Evolutionary conservation across 2,329 filamentous ascomycete species (phyloP).

Genomic region (Dactylellina sp.): DNA sequence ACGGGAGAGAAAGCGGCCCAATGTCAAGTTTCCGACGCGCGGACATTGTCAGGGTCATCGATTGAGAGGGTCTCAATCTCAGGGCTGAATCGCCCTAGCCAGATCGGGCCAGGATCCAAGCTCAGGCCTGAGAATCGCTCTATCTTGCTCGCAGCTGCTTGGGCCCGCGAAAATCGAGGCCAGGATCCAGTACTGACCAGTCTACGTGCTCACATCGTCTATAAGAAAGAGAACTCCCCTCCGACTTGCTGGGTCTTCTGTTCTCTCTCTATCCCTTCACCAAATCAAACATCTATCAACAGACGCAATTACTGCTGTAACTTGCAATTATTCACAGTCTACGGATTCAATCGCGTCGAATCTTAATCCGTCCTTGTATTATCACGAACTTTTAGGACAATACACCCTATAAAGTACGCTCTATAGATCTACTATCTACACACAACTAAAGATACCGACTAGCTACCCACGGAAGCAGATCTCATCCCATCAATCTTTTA

Average conservation of each 20-base stretch:
- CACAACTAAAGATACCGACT: too few species aligned
- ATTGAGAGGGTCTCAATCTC: not conserved
- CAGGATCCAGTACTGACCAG: too few species aligned
- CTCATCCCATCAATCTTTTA: too few species aligned
- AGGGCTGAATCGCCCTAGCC: slow-evolving; percentile 9
- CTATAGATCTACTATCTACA: too few species aligned
- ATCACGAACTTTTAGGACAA: too few species aligned
- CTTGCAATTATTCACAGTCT: not conserved
- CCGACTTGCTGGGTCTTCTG: slow-evolving; percentile 10
- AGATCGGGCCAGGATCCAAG: slow-evolving; percentile 11
- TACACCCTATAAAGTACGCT: too few species aligned
- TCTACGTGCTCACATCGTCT: not conserved
- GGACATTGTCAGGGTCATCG: not conserved
- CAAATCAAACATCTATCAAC: slow-evolving; percentile 3
- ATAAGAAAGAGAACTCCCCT: slow-evolving; percentile 33
- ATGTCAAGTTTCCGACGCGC: slow-evolving; percentile 19
- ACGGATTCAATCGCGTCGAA: too few species aligned
- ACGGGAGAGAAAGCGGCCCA: not conserved
- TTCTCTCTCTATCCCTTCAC: slow-evolving; percentile 26
- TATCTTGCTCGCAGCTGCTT: too few species aligned
- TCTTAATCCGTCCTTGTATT: too few species aligned
- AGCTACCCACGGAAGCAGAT: too few species aligned
- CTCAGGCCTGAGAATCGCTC: not conserved
- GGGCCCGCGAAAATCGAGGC: too few species aligned
- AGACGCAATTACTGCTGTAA: not conserved